These are phyloP conservation scores for Byssoonygena ceratinophila DNA, from an alignment of 2,329 filamentous ascomycete genomes.

Conservation along the genomic window DNA sequence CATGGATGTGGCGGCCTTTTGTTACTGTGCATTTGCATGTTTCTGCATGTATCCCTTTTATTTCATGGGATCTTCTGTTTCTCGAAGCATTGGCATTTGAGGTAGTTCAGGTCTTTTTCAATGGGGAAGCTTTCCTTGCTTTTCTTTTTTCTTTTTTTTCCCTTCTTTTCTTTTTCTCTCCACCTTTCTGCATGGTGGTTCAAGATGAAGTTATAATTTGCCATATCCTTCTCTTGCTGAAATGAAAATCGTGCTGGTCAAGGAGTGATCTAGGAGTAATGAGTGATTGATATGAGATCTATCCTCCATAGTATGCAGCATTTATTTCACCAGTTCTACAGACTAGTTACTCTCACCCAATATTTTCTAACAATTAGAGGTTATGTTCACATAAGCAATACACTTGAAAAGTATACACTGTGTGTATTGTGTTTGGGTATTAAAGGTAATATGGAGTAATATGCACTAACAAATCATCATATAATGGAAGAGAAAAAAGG, in stretches of 20 bases:
- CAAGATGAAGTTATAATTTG: not conserved
- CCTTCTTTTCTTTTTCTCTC: not conserved
- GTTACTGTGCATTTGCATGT: slow-evolving; percentile 4
- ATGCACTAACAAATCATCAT: too few relatives aligned
- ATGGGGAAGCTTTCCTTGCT: not conserved
- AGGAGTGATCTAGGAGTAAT: not conserved
- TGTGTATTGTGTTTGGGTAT: too few relatives aligned
- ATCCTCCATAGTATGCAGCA: too few relatives aligned
- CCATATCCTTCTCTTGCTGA: too few relatives aligned
- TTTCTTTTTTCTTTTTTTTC: not conserved
- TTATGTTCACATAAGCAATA: too few relatives aligned
- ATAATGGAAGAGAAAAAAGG: too few relatives aligned
- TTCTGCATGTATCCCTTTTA: not conserved
- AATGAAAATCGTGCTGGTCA: not conserved
- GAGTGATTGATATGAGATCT: too few relatives aligned
- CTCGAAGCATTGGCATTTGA: slow-evolving; percentile 4
- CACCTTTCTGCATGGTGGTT: not conserved
- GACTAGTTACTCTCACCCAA: too few relatives aligned
- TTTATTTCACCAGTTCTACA: too few relatives aligned
- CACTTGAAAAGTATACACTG: too few relatives aligned
- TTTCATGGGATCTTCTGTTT: not conserved
- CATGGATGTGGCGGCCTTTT: slow-evolving; percentile 1
- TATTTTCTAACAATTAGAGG: too few relatives aligned
- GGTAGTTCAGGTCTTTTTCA: not conserved
- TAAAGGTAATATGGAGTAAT: too few relatives aligned